phyloP scores from a whole-genome alignment of 2,329 filamentous ascomycete genomes.

The Epichloe sylvatica region DNA sequence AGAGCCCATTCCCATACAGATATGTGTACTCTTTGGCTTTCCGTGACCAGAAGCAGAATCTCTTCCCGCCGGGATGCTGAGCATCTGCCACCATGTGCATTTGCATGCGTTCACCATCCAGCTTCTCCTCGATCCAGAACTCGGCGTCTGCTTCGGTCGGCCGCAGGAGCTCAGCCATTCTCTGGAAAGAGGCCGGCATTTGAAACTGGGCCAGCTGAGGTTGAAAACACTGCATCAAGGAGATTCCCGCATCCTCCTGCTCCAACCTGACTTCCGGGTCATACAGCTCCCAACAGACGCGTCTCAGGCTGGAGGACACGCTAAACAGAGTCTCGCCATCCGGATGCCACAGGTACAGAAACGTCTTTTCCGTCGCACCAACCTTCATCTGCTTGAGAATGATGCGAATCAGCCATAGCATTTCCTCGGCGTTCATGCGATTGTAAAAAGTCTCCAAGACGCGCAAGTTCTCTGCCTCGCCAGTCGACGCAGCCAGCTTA shows the following conservation, averaged over 20 bases:
- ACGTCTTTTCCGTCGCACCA: constrained; percentile 73
- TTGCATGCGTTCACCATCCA: constrained; percentile 95
- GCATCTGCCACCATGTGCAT: constrained; percentile 75
- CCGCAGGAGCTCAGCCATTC: constrained; percentile 57
- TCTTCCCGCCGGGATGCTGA: constrained; percentile 50
- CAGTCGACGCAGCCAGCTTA: constrained; percentile 55
- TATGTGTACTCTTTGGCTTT: constrained; percentile 96
- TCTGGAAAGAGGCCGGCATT: constrained; percentile 61
- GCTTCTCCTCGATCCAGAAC: constrained; percentile 97
- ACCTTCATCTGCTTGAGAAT: constrained; percentile 66
- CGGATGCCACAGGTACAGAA: constrained; percentile 71
- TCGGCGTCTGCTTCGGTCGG: constrained; percentile 55
- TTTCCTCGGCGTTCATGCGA: constrained; percentile 82
- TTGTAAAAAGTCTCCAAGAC: constrained; percentile 77
- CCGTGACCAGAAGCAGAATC: constrained; percentile 83
- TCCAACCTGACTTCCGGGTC: constrained; percentile 61
- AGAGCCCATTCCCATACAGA: constrained; percentile 67
- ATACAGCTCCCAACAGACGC: constrained; percentile 88
- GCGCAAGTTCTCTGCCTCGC: constrained; percentile 70
- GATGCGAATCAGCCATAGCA: constrained; percentile 91
- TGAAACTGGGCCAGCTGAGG: constrained; percentile 91
- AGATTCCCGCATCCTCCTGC: constrained; percentile 59
- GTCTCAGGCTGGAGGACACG: constrained; percentile 75
- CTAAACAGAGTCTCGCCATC: constrained; percentile 70
- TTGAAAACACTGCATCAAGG: constrained; percentile 89